phyloP scores from a whole-genome alignment of 352 stramenopile genomes.

The Phytophthora uliginosa region DNA sequence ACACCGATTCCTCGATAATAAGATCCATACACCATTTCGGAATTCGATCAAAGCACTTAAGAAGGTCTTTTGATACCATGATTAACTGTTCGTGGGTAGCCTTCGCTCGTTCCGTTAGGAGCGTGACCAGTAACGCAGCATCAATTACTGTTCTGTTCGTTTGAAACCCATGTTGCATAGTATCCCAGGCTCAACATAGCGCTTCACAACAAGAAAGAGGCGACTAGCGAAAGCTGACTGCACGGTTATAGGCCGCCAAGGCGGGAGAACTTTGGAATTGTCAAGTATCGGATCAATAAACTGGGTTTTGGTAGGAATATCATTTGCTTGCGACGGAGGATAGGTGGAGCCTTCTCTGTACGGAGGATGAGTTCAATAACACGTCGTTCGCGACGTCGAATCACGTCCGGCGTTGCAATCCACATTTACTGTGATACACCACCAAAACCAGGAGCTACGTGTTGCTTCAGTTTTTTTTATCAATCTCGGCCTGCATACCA shows the following conservation, averaged over 20 bases:
- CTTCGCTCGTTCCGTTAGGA: constrained; percentile 1
- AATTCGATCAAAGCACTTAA: constrained; percentile 18
- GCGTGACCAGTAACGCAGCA: neutral
- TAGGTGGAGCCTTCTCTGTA: neutral
- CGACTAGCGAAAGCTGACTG: neutral
- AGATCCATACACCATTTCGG: constrained; percentile 9
- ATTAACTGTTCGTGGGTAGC: neutral
- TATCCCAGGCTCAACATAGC: constrained; percentile 4
- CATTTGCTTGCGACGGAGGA: too few relatives aligned
- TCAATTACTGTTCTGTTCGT: neutral
- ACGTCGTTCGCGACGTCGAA: neutral
- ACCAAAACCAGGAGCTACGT: neutral
- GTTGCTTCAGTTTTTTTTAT: constrained; percentile 5
- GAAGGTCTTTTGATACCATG: constrained; percentile 6
- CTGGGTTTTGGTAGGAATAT: too few relatives aligned
- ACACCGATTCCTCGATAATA: constrained; percentile 8
- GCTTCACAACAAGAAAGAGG: constrained; percentile 4
- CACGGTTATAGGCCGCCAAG: too few relatives aligned
- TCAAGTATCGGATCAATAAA: too few relatives aligned
- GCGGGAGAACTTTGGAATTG: too few relatives aligned
- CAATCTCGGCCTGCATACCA: neutral
- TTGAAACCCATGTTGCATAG: constrained; percentile 13
- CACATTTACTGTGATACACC: constrained; percentile 11
- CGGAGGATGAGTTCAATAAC: constrained; percentile 10
- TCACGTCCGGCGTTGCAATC: neutral